Evolutionary conservation across 371 early-diverging fungal species (phyloP), one percentile per base, ranked within the genome.

Genomic region (Zychaea mexicana): DNA sequence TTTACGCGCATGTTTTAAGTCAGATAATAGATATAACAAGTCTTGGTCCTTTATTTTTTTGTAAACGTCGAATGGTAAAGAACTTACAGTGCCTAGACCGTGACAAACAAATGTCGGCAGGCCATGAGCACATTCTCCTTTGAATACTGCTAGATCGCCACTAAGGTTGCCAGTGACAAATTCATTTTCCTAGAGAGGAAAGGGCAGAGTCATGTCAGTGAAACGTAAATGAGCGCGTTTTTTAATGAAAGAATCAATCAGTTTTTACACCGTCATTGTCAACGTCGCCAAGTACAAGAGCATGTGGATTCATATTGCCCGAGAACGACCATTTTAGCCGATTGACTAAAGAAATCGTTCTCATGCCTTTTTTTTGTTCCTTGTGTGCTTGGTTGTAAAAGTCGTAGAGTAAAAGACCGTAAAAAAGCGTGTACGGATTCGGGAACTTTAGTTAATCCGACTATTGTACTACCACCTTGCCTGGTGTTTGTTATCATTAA

Each of bases 241-340:
- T 33, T 33, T 12, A 33, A 33, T 8, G 33, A 42, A 42, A 42
- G n/a, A 39, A 5, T 38, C 22, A 38, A 9, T 3, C 3, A 60
- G 2, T 15, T 10, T 62, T 59, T 88, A 92, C 92, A 26, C 88
- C 86, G 61, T 91, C 91, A 69, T 90, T 87, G 67, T 93, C 94
- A 9, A 90, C 87, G 69, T 93, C 94, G 30, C 94, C 94, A 22
- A 92, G 85, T 15, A 89, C 90, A 28, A 93, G 82, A 0, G 94
- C 92, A 65, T 88, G 86, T 5, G 91, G 90, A 57, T 90, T 87
- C 76, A 93, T 89, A 65, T 90, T 93, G n/a, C 94, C 94, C 26
- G 83, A 82, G 66, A 92, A 93, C 27, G 85, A 82, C 91, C 93
- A 93, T 76, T 84, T 82, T 24, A 91, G 67, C 60, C 90, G 85